Evolutionary conservation across 2,329 filamentous ascomycete species (phyloP).

Genomic region (Colletotrichum spinosum): DNA sequence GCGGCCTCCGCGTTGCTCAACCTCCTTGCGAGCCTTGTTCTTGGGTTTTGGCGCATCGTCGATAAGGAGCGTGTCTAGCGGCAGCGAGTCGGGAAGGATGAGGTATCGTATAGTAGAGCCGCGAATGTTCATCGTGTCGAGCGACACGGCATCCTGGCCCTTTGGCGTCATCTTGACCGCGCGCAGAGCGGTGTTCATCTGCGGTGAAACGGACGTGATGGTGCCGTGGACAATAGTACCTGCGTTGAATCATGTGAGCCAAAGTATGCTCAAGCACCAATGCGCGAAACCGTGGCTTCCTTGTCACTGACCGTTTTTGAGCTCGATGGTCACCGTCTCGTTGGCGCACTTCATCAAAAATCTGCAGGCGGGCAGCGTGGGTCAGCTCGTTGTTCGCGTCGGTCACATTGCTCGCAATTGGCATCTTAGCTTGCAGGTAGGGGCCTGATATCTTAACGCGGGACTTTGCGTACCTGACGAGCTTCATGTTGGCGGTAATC

Average conservation of each 20-base stretch:
- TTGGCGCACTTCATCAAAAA: slow-evolving; percentile 99
- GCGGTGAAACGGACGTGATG: slow-evolving; percentile 94
- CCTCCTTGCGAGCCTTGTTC: slow-evolving; percentile 99
- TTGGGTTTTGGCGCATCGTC: slow-evolving; percentile 98
- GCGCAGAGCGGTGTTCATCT: slow-evolving; percentile 98
- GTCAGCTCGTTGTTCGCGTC: slow-evolving; percentile 43
- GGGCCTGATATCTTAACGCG: slow-evolving; percentile 44
- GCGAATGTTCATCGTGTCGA: slow-evolving; percentile 97
- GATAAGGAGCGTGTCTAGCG: slow-evolving; percentile 93
- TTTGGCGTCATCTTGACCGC: slow-evolving; percentile 96
- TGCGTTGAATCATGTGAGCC: slow-evolving; percentile 49
- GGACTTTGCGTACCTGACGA: slow-evolving; percentile 80
- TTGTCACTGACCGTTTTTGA: slow-evolving; percentile 85
- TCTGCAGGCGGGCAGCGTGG: slow-evolving; percentile 59
- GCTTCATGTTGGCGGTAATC: slow-evolving; percentile 80
- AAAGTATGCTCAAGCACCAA: not conserved
- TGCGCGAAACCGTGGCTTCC: not conserved
- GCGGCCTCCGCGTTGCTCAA: slow-evolving; percentile 66
- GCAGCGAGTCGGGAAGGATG: slow-evolving; percentile 95
- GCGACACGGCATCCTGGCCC: slow-evolving; percentile 85
- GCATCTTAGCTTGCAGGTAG: slow-evolving; percentile 34
- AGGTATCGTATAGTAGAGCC: slow-evolving; percentile 97
- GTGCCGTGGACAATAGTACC: slow-evolving; percentile 97
- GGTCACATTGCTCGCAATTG: slow-evolving; percentile 4
- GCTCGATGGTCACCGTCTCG: slow-evolving; percentile 97